Evolutionary conservation across 2,329 filamentous ascomycete genomes (phyloP).

Genomic region (Daldinia eschscholtzii): DNA sequence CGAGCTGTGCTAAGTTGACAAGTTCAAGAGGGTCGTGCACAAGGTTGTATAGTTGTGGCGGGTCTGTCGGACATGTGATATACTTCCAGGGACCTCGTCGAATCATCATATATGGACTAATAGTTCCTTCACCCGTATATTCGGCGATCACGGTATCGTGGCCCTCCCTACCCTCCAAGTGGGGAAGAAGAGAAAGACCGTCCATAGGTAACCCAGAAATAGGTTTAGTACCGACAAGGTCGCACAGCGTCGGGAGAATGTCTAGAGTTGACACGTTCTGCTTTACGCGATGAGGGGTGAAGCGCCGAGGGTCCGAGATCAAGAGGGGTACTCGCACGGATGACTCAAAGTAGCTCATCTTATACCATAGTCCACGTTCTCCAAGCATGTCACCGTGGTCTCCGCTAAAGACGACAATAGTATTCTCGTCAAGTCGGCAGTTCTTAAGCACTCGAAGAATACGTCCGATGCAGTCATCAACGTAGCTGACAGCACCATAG

Average conservation of each 20-base stretch:
- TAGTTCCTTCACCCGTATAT: constrained; percentile 93
- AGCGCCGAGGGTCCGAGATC: constrained; percentile 82
- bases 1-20: constrained; percentile 73
- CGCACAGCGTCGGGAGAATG: constrained; percentile 88
- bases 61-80: constrained; percentile 85
- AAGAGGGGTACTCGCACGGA: constrained; percentile 91
- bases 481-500: constrained; percentile 93
- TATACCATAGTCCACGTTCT: constrained; percentile 93
- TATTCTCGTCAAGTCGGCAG: constrained; percentile 84
- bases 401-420: constrained; percentile 91
- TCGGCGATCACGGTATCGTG: constrained; percentile 93
- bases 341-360: constrained; percentile 97
- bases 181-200: constrained; percentile 83
- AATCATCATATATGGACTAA: constrained; percentile 94
- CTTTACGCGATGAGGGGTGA: constrained; percentile 79
- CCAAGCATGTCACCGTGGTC: constrained; percentile 98
- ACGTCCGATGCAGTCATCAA: constrained; percentile 91
- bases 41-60: constrained; percentile 87
- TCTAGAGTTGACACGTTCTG: constrained; percentile 93
- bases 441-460: constrained; percentile 82
- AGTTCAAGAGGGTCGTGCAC: constrained; percentile 80
- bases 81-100: constrained; percentile 91
- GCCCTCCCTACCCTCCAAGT: constrained; percentile 74
- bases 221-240: constrained; percentile 79
- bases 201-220: constrained; percentile 84